Evolutionary conservation across 1,284 basidiomycete species (phyloP).

Genomic region (Thelephora terrestris): DNA sequence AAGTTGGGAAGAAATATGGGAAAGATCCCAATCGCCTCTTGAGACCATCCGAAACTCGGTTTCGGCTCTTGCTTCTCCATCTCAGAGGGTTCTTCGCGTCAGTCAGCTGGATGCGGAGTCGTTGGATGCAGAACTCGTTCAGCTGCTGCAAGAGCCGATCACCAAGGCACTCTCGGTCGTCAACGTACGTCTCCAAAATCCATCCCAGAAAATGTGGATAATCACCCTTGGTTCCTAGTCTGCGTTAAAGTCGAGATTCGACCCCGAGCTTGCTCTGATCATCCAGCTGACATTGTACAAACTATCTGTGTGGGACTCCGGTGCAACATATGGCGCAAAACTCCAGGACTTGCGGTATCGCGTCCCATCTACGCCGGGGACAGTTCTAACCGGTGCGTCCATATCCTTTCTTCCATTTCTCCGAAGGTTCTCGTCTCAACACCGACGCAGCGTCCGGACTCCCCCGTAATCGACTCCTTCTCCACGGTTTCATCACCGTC

Average conservation of each 20-base stretch:
- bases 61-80: conserved; percentile 19
- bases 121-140: conserved; percentile 83
- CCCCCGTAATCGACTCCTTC: conserved; percentile 45
- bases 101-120: conserved; percentile 90
- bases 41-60: conserved; percentile 34
- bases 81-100: conserved; percentile 61
- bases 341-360: conserved; percentile 78
- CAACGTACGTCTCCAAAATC: conserved; percentile 39
- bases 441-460: conserved; percentile 43
- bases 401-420: neutral
- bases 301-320: conserved; percentile 72
- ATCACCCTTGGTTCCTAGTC: conserved; percentile 30
- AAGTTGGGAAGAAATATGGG: conserved; percentile 55
- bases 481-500: conserved; percentile 70
- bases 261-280: conserved; percentile 75
- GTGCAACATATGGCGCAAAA: conserved; percentile 84
- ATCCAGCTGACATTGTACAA: conserved; percentile 78
- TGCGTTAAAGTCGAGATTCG: conserved; percentile 54
- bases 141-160: conserved; percentile 79
- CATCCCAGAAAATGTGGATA: neutral
- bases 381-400: conserved; percentile 26
- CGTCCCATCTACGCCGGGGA: conserved; percentile 18
- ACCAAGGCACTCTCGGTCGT: conserved; percentile 62
- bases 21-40: conserved; percentile 44
- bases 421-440: conserved; percentile 7